Percentiles rank a stretch among this genome's conserved stretches.
Evolutionary conservation across 2,329 filamentous ascomycete species (phyloP).

Genomic region (Xylogone sp.): DNA sequence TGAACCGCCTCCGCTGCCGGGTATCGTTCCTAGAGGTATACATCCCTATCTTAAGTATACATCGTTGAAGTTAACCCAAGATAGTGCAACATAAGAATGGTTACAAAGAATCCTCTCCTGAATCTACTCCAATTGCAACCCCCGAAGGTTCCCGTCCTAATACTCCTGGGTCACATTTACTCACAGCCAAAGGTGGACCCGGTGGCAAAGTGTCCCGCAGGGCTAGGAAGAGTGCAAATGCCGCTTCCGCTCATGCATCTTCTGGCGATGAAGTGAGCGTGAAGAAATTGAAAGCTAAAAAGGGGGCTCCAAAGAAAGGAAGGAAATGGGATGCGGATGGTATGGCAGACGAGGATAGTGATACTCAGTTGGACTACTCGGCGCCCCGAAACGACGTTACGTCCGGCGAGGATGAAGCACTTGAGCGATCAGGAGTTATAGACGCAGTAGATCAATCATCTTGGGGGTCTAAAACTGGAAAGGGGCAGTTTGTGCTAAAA

Average conservation of each 20-base stretch:
- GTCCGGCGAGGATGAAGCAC: conserved; percentile 48
- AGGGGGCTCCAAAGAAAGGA: conserved; percentile 71
- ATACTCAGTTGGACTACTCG: conserved; percentile 87
- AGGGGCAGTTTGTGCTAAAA: conserved; percentile 90
- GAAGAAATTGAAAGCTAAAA: conserved; percentile 51
- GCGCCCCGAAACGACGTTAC: conserved; percentile 47
- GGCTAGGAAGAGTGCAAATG: conserved; percentile 67
- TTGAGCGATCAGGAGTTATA: conserved; percentile 53
- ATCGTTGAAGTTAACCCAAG: conserved; percentile 2
- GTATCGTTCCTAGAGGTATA: conserved; percentile 24
- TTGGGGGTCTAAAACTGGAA: conserved; percentile 80
- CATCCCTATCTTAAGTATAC: not conserved
- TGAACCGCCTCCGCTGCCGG: conserved; percentile 45
- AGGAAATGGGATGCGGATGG: conserved; percentile 92
- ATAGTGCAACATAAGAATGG: conserved; percentile 23
- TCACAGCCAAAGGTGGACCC: conserved; percentile 72
- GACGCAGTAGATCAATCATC: conserved; percentile 74
- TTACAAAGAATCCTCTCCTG: conserved; percentile 32
- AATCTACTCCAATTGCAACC: conserved; percentile 66
- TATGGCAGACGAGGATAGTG: conserved; percentile 74
- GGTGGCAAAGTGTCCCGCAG: conserved; percentile 75
- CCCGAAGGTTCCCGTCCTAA: conserved; percentile 75
- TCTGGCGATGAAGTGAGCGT: conserved; percentile 77
- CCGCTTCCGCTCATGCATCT: conserved; percentile 58
- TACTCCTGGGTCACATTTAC: conserved; percentile 67